Base-by-base conservation (phyloP, 495 filamentous ascomycete genomes). In the Podospora anserina region DNA sequence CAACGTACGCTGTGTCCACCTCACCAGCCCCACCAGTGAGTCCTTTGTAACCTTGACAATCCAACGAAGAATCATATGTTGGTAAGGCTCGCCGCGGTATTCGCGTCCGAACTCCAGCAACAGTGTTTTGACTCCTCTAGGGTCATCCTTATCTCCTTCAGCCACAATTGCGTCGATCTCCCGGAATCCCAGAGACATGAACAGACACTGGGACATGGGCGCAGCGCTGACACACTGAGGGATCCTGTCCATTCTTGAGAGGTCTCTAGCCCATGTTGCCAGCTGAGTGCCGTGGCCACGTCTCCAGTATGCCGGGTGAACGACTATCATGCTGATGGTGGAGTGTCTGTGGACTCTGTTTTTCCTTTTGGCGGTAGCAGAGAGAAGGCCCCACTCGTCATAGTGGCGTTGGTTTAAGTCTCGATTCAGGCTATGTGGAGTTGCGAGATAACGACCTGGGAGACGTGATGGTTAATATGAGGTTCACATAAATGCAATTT, bases 201-300 rank as follows among this genome's bases (percentile, higher is more conserved):
- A 67, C n/a, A 63, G 32, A 13, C 15, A 13, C 39, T 63, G 32
- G 5, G 66, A 63, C 66, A 67, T 67, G 19, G 57, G 26, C 16
- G 66, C 66, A 27, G 66, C 55, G 44, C 66, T 67, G 1, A 54
- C 66, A 49, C 66, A 67, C 26, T 67, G 66, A 11, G 66, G 58
- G 16, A 67, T 20, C 20, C 54, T 20, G 20, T 56, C 32, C 57
- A 62, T 26, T 11, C 20, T 32, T 3, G 66, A 54, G 19, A 67
- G 39, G 55, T 67, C 66, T 49, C 66, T 67, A 9, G 66, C 32
- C 66, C 66, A 67, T 20, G 57, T 63, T 28, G 59, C 59, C 58
- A 67, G 32, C 19, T 27, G 19, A 20, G 66, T 67, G 18, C 66
- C 66, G n/a, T 67, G 27, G 27, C 66, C 66, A 19, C 59, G 66